These are phyloP conservation scores for Myxozyma geophila DNA, from an alignment of 805 yeast genomes.

Conservation along the genomic window DNA sequence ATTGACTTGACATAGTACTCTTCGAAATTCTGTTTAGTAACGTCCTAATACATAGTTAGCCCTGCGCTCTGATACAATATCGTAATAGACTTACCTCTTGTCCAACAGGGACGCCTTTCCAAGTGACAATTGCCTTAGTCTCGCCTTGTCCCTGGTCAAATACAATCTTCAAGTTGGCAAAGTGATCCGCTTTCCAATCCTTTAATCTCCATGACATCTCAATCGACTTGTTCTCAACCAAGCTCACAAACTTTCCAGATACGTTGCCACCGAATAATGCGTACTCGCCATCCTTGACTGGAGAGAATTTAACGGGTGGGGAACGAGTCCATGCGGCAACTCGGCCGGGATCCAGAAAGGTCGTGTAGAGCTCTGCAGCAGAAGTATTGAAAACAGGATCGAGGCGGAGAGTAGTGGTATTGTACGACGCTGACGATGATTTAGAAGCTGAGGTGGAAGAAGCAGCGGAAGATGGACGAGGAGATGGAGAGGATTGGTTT, in stretches of 20 bases:
- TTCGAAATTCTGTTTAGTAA: conserved; percentile 79
- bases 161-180: conserved; percentile 65
- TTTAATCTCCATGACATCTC: conserved; percentile 83
- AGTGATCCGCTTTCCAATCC: conserved; percentile 88
- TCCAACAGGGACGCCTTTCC: conserved; percentile 92
- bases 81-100: conserved; percentile 57
- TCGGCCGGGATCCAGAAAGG: conserved; percentile 75
- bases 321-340: conserved; percentile 93
- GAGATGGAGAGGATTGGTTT: conserved; percentile 36
- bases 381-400: conserved; percentile 84
- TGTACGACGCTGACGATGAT: conserved; percentile 54
- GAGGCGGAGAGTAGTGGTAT: conserved; percentile 77
- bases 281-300: conserved; percentile 65
- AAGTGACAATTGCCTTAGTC: conserved; percentile 75
- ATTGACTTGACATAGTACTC: conserved; percentile 88
- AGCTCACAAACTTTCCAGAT: conserved; percentile 65
- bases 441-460: conserved; percentile 27
- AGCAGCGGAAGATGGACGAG: conserved; percentile 23
- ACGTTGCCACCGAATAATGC: conserved; percentile 87
- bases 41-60: conserved; percentile 52
- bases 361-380: conserved; percentile 80
- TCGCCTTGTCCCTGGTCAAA: conserved; percentile 82
- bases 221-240: conserved; percentile 63
- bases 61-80: background rate
- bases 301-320: conserved; percentile 57